These are phyloP conservation scores for Vachellia pachyceras DNA, from an alignment of 306 rosid species.

Conservation along the genomic window DNA sequence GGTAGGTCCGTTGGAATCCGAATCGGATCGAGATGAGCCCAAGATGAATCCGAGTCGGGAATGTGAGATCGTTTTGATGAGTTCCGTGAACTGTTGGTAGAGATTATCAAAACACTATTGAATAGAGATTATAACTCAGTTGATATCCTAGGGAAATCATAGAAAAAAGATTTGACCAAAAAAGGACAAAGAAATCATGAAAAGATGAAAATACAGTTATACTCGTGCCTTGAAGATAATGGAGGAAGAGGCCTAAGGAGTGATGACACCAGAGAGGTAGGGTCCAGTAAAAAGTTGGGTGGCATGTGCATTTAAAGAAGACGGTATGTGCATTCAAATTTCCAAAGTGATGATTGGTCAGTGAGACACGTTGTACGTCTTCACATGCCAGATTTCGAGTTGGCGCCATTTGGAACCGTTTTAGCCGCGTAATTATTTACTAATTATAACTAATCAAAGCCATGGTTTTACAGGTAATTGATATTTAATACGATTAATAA, in stretches of 20 bases:
- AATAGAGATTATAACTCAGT: background rate
- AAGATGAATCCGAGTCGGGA: background rate
- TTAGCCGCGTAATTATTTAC: background rate
- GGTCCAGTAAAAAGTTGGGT: background rate
- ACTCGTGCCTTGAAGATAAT: background rate
- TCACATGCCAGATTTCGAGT: background rate
- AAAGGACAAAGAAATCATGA: too few species aligned
- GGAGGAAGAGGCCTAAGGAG: background rate
- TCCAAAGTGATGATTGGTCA: background rate
- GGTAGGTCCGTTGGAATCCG: background rate
- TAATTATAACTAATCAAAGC: too few species aligned
- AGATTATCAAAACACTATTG: background rate
- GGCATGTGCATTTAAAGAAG: background rate
- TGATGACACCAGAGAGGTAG: background rate
- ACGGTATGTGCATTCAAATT: background rate
- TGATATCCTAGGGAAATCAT: background rate
- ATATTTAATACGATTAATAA: too few species aligned
- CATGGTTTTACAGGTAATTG: too few species aligned
- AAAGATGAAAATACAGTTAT: too few species aligned
- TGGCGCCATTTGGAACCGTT: background rate
- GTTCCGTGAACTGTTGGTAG: background rate
- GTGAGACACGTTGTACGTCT: background rate
- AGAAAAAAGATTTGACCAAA: background rate
- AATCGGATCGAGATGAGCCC: background rate
- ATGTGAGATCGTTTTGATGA: background rate